Base-by-base conservation (phyloP, 1,284 basidiomycete species). In the Rhodotorula sp. region DNA sequence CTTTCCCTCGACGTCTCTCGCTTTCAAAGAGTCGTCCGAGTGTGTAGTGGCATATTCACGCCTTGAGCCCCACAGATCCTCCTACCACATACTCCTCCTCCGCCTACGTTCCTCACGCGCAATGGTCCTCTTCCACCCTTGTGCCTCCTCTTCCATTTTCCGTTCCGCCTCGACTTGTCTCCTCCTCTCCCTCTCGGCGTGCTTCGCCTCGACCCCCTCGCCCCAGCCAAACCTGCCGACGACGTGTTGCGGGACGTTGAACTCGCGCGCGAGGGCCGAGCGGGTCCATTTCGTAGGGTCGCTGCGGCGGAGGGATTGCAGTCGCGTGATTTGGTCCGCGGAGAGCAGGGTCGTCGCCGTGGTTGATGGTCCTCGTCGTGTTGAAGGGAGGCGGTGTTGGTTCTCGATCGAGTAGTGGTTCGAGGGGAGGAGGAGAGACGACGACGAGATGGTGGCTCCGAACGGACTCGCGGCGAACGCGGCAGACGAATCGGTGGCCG, bases 71-170 rank as follows among this genome's bases (percentile, higher is more conserved):
- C n/a, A n/a, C n/a, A n/a, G n/a, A n/a, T n/a, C n/a, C n/a, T n/a
- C n/a, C n/a, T 28, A 75, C 73, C 73, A 75, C 64, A 72, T 50
- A 2, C 26, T 21, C 48, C 69, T 68, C 59, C 73, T 60, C 34
- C 69, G 57, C 64, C 62, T 68, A 38, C 73, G 57, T 60, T 75
- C 73, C 62, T 75, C 70, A 45, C 68, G 62, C 45, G 71, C 71
- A 26, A 73, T 73, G 14, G 43, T 43, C 64, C 72, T 72, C 67
- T 70, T 72, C 73, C 73, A 75, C 18, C 73, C 73, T 64, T 68
- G 72, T 26, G n/a, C 7, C 2, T 8, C 61, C 60, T 75, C 68
- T 21, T n/a, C 23, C 61, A 45, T 26, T n/a, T 26, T 52, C 59
- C 52, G 54, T 31, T 54, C 38, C 23, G 10, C 16, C 16, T 65